phyloP scores from a whole-genome alignment of 1,284 basidiomycete genomes.

The Cryptococcus sp. region DNA sequence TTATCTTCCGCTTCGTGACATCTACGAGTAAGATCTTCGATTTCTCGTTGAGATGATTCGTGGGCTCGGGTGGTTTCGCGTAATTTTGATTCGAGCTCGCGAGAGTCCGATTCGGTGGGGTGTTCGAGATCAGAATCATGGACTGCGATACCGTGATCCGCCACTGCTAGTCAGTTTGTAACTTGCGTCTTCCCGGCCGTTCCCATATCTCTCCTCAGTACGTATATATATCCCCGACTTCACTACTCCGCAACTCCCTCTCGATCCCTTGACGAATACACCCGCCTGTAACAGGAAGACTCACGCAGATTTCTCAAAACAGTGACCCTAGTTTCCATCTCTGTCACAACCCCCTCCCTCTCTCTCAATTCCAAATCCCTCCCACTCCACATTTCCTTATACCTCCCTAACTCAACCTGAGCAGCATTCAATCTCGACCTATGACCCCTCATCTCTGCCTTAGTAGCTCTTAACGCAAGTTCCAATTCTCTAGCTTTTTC shows the following conservation, averaged over 20 bases:
- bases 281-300: constrained; percentile 2
- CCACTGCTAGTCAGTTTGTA: constrained; percentile 51
- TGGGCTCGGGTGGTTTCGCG: constrained; percentile 67
- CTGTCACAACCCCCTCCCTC: constrained; percentile 64
- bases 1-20: constrained; percentile 70
- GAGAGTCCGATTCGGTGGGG: constrained; percentile 20
- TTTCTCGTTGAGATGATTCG: constrained; percentile 54
- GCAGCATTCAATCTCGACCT: constrained; percentile 70
- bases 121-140: constrained; percentile 61
- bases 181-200: too few relatives aligned
- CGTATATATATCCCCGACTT: not conserved
- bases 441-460: constrained; percentile 72
- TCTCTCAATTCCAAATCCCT: constrained; percentile 69
- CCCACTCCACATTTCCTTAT: constrained; percentile 64
- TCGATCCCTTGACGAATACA: too few relatives aligned
- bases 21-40: constrained; percentile 55
- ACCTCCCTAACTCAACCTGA: constrained; percentile 65
- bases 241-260: not conserved
- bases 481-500: constrained; percentile 64
- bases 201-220: not conserved
- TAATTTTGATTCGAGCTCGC: constrained; percentile 69
- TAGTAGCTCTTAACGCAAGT: constrained; percentile 63
- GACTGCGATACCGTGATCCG: constrained; percentile 76
- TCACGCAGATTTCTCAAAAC: constrained; percentile 71
- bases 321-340: constrained; percentile 68